Conservation (phyloP, 345 rosid genomes). For the Turnera subulata region DNA sequence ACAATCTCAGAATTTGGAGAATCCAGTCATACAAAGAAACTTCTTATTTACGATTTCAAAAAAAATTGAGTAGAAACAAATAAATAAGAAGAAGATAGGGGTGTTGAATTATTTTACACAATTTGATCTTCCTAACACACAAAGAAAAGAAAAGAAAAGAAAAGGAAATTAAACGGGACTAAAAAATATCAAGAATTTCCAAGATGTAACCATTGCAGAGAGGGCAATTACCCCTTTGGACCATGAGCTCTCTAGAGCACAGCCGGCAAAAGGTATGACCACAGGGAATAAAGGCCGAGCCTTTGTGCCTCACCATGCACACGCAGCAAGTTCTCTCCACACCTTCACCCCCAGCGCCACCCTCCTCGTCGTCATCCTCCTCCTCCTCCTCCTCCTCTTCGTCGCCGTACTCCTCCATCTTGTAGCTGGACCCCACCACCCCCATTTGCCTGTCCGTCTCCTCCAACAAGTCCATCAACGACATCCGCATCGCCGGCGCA, state of each 20-base stretch:
- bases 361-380: slow-evolving; percentile 28
- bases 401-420: slow-evolving; percentile 34
- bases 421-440: slow-evolving; percentile 48
- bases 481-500: slow-evolving; percentile 54
- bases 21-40: too few relatives aligned
- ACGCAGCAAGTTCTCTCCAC: slow-evolving; percentile 67
- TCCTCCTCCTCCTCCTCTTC: slow-evolving; percentile 34
- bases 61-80: too few relatives aligned
- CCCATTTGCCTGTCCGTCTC: slow-evolving; percentile 79
- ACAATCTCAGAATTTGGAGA: too few relatives aligned
- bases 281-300: slow-evolving; percentile 81
- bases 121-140: too few relatives aligned
- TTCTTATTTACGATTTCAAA: too few relatives aligned
- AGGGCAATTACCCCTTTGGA: slow-evolving; percentile 85
- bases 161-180: too few relatives aligned
- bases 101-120: too few relatives aligned
- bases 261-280: slow-evolving; percentile 90
- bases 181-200: slow-evolving; percentile 82
- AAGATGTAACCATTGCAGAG: slow-evolving; percentile 72
- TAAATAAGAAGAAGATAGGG: too few relatives aligned
- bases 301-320: slow-evolving; percentile 81
- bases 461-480: slow-evolving; percentile 81
- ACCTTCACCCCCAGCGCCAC: slow-evolving; percentile 23
- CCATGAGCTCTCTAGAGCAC: slow-evolving; percentile 93
- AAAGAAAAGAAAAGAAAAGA: too few relatives aligned